Evolutionary conservation across 345 rosid genomes (phyloP).

Genomic region (Psidium friedrichsthalianum): DNA sequence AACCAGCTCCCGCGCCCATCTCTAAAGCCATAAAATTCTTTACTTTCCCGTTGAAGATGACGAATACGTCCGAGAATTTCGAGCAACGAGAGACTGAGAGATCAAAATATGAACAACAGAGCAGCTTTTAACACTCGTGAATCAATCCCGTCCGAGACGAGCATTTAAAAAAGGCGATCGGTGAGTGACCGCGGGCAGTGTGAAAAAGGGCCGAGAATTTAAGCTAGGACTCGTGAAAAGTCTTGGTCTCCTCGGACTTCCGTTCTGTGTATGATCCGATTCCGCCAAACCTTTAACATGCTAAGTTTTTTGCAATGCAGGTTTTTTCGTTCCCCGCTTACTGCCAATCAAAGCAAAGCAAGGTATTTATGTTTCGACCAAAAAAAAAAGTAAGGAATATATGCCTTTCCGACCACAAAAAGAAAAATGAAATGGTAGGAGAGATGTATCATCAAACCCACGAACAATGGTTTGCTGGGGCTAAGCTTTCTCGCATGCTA

Average conservation of each 20-base stretch:
- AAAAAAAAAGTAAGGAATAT: background rate
- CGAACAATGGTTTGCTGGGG: background rate
- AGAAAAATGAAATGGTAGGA: background rate
- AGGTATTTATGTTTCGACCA: no score
- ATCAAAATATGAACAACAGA: no score
- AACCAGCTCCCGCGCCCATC: no score
- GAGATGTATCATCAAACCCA: background rate
- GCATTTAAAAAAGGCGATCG: background rate
- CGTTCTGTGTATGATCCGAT: background rate
- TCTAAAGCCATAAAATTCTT: no score
- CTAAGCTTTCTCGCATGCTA: background rate
- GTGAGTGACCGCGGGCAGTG: background rate
- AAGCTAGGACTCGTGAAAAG: background rate
- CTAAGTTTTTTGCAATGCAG: background rate
- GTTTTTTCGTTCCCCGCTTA: background rate
- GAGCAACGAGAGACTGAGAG: no score
- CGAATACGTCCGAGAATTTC: no score
- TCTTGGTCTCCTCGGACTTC: background rate
- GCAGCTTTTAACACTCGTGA: no score
- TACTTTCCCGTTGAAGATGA: no score
- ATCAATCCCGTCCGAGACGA: no score
- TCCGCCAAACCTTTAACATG: background rate
- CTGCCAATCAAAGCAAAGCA: background rate
- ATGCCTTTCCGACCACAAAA: background rate
- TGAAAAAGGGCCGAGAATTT: background rate